Evolutionary conservation across 257 asterid species (phyloP).

Genomic region (Catharanthus roseus): DNA sequence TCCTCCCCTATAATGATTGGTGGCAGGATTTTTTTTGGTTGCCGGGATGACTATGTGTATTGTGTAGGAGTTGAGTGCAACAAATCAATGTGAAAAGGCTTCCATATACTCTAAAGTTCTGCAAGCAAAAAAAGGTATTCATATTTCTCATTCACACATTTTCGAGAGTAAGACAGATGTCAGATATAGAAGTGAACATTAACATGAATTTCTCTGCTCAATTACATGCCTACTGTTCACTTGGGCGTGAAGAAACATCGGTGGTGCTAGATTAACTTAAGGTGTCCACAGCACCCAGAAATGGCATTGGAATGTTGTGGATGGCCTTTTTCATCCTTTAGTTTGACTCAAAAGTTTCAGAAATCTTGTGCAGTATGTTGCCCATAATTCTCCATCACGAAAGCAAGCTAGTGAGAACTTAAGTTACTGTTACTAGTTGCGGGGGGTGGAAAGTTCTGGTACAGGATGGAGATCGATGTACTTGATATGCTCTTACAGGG

Average conservation of each 20-base stretch:
- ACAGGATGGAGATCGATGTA: background rate
- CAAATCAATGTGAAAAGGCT: background rate
- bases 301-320: background rate
- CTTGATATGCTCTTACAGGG: background rate
- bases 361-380: background rate
- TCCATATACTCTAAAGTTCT: background rate
- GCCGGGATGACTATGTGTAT: conserved; percentile 67
- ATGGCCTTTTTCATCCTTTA: background rate
- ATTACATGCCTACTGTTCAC: background rate
- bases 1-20: conserved; percentile 96
- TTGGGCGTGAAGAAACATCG: background rate
- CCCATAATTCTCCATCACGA: background rate
- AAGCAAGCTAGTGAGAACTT: background rate
- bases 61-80: conserved; percentile 40
- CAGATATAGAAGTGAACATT: background rate
- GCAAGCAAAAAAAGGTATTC: background rate
- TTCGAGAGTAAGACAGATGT: background rate
- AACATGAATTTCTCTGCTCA: background rate
- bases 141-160: background rate
- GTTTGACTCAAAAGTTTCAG: background rate
- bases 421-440: background rate
- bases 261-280: background rate
- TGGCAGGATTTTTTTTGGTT: conserved; percentile 74
- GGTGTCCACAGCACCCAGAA: background rate
- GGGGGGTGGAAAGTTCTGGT: background rate